A percentile compares a stretch with the other conserved stretches of the same genome.
These are phyloP conservation scores for Neonectria sp. DNA, from an alignment of 2,329 filamentous ascomycete genomes.

Conservation along the genomic window DNA sequence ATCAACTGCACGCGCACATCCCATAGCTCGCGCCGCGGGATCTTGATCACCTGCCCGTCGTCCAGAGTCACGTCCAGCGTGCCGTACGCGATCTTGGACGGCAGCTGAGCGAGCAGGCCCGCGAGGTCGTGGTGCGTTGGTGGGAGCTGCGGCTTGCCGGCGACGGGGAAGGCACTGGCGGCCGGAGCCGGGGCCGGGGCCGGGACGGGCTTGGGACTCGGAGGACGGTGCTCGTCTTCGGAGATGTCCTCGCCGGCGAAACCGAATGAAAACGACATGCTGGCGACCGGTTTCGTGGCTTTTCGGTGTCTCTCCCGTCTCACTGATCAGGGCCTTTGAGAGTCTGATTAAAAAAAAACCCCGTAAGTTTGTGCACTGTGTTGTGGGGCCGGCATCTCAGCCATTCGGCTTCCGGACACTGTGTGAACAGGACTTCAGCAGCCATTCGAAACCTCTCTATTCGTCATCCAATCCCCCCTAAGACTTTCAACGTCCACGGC, in stretches of 20 bases:
- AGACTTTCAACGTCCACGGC: constrained; percentile 3
- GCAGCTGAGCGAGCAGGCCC: constrained; percentile 71
- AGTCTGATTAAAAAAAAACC: constrained; percentile 33
- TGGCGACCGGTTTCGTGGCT: constrained; percentile 5
- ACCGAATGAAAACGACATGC: constrained; percentile 71
- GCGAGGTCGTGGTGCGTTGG: constrained; percentile 66
- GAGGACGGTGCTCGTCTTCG: constrained; percentile 54
- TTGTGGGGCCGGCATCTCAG: constrained; percentile 39
- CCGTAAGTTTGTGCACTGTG: constrained; percentile 47
- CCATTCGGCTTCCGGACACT: constrained; percentile 34
- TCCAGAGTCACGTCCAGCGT: constrained; percentile 72
- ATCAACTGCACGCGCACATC: constrained; percentile 87
- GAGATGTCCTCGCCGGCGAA: constrained; percentile 77
- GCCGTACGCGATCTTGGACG: constrained; percentile 81
- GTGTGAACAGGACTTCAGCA: constrained; percentile 28
- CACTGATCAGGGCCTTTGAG: not conserved
- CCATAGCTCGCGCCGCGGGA: constrained; percentile 85
- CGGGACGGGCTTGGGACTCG: constrained; percentile 37
- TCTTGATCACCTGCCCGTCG: constrained; percentile 64
- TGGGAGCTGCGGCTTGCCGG: constrained; percentile 72
- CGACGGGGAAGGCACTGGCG: constrained; percentile 70
- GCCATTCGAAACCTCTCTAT: constrained; percentile 27
- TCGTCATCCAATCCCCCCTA: constrained; percentile 14
- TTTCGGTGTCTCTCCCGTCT: not conserved
- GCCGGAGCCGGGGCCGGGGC: constrained; percentile 36